A percentile compares a stretch with the other conserved stretches of the same genome.
Evolutionary conservation across 495 filamentous ascomycete genomes (phyloP).

Genomic region (Xylaria cubensis): DNA sequence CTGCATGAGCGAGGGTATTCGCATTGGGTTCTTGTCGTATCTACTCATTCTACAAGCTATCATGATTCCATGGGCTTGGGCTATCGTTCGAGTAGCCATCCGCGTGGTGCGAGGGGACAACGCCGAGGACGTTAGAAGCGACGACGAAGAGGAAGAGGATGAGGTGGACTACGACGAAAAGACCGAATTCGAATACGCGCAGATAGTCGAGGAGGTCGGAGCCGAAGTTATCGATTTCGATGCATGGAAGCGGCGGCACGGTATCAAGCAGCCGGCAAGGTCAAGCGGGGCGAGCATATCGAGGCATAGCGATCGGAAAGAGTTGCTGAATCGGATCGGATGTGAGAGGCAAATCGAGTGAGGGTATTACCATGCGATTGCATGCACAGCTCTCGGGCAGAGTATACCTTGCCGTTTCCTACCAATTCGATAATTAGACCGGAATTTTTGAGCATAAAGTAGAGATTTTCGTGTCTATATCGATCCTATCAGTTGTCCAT

Average conservation of each 20-base stretch:
- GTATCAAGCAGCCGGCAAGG: conserved; percentile 4
- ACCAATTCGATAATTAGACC: neutral
- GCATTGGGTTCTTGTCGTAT: conserved; percentile 66
- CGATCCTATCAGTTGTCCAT: neutral
- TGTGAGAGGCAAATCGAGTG: conserved; percentile 52
- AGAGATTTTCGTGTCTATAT: neutral
- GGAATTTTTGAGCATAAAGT: neutral
- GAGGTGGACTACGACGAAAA: conserved; percentile 46
- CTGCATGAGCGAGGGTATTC: conserved; percentile 68
- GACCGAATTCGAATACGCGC: conserved; percentile 24
- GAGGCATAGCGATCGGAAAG: conserved; percentile 60
- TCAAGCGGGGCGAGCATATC: conserved; percentile 46
- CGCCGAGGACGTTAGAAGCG: conserved; percentile 74
- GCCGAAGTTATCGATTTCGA: conserved; percentile 27
- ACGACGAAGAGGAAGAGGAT: conserved; percentile 62
- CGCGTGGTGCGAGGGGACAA: conserved; percentile 66
- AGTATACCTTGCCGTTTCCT: neutral
- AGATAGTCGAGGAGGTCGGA: conserved; percentile 20
- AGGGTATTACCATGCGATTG: neutral
- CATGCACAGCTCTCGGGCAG: neutral
- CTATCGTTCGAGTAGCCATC: conserved; percentile 69
- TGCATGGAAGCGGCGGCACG: conserved; percentile 26
- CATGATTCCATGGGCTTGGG: conserved; percentile 75
- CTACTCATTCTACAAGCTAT: conserved; percentile 68
- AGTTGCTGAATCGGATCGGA: conserved; percentile 59